These are phyloP conservation scores for Acer yangbiense DNA, from an alignment of 345 rosid genomes.

Conservation along the genomic window DNA sequence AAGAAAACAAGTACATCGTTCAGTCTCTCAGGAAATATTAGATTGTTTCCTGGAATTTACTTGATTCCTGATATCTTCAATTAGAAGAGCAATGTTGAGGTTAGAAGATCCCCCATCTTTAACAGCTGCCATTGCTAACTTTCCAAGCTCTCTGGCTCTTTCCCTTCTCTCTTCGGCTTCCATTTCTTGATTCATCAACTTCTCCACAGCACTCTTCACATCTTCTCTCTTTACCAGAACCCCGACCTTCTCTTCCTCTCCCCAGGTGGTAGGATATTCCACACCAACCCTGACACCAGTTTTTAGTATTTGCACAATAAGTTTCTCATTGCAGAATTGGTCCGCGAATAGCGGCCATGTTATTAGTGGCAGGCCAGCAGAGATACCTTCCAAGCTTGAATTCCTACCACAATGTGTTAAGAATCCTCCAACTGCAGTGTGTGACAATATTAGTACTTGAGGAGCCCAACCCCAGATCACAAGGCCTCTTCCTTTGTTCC, in stretches of 20 bases:
- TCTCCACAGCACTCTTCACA: neutral
- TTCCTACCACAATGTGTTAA: constrained; percentile 26
- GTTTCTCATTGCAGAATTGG: constrained; percentile 20
- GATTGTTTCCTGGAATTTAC: neutral
- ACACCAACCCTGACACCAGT: constrained; percentile 12
- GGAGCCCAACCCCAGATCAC: constrained; percentile 25
- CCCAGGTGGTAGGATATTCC: neutral
- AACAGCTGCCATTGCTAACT: constrained; percentile 4
- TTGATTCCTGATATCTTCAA: constrained; percentile 7
- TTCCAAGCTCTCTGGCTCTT: constrained; percentile 1
- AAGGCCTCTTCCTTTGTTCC: constrained; percentile 16
- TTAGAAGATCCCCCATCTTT: constrained; percentile 14
- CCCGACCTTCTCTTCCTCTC: constrained; percentile 11
- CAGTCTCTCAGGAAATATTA: neutral
- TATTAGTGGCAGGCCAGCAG: constrained; percentile 6
- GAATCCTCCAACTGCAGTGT: constrained; percentile 19
- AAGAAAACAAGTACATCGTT: neutral
- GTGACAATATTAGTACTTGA: constrained; percentile 19
- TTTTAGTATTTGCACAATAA: constrained; percentile 5
- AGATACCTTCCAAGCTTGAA: constrained; percentile 16
- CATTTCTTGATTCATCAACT: neutral
- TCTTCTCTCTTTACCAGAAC: constrained; percentile 6
- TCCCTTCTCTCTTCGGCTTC: constrained; percentile 12
- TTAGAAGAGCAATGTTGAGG: neutral
- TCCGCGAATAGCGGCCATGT: constrained; percentile 20